A percentile compares a stretch with the other conserved stretches of the same genome.
Evolutionary conservation across 2,329 filamentous ascomycete species (phyloP).

Genomic region (Cladobotryum mycophilum): DNA sequence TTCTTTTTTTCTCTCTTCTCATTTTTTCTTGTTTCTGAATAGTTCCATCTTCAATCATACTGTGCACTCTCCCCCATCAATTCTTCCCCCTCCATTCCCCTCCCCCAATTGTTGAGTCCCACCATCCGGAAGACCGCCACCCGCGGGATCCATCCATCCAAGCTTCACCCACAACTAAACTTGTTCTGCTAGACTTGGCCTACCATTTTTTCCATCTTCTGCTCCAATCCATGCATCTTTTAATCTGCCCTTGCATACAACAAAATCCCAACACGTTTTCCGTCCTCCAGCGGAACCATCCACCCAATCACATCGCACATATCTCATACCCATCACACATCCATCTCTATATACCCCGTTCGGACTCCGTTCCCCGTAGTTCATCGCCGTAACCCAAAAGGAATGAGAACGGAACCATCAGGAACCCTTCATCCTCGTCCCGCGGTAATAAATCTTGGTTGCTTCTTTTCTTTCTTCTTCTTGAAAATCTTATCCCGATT

Average conservation of each 20-base stretch:
- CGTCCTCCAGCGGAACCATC: neutral
- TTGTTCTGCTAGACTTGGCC: too few species aligned
- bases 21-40: too few species aligned
- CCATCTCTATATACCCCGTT: conserved; percentile 11
- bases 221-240: neutral
- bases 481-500: too few species aligned
- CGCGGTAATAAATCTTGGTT: too few species aligned
- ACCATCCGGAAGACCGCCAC: conserved; percentile 6
- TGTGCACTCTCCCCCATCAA: conserved; percentile 2
- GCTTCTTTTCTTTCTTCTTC: too few species aligned
- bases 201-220: too few species aligned
- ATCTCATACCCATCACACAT: conserved; percentile 2
- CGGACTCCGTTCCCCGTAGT: conserved; percentile 15
- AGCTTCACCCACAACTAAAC: too few species aligned
- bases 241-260: too few species aligned
- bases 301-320: conserved; percentile 15
- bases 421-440: too few species aligned
- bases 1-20: too few species aligned
- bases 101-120: conserved; percentile 29
- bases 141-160: too few species aligned
- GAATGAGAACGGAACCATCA: too few species aligned
- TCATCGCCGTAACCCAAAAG: neutral
- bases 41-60: neutral
- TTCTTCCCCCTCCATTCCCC: neutral
- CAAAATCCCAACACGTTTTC: neutral